Conservation (phyloP, 805 yeast species). For the Cyberlindnera maclurae region DNA sequence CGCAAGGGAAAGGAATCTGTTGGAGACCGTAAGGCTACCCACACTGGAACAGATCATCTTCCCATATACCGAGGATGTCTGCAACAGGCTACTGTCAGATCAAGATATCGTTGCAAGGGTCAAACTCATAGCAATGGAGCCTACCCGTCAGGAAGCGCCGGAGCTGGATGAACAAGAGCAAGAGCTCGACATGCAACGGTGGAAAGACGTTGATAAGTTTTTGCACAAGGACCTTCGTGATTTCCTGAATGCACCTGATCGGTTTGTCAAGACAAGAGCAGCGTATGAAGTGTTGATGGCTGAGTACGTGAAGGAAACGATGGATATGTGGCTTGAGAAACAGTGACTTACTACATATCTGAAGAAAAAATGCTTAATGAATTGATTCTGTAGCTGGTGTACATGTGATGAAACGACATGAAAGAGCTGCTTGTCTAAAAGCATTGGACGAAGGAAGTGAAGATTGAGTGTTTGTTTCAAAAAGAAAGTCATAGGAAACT, state of each 20-base stretch:
- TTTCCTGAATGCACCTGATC: conserved; percentile 5
- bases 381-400: no score
- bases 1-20: conserved; percentile 8
- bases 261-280: conserved; percentile 10
- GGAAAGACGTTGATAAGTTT: conserved; percentile 6
- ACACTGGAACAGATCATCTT: conserved; percentile 27
- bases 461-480: no score
- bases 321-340: conserved; percentile 8
- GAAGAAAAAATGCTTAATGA: no score
- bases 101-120: conserved; percentile 25
- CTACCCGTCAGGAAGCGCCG: neutral
- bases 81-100: conserved; percentile 27
- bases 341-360: neutral
- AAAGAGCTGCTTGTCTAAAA: no score
- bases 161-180: neutral
- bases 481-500: no score
- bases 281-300: conserved; percentile 14
- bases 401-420: no score
- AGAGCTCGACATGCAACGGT: conserved; percentile 2
- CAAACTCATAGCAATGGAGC: conserved; percentile 2
- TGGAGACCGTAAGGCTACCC: conserved; percentile 5
- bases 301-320: conserved; percentile 13
- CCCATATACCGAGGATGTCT: conserved; percentile 30
- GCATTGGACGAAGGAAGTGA: no score
- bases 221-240: conserved; percentile 12